These are phyloP conservation scores for Straminergon stramineum DNA, from an alignment of 225 moss, liverwort and hornwort species.

Conservation along the genomic window DNA sequence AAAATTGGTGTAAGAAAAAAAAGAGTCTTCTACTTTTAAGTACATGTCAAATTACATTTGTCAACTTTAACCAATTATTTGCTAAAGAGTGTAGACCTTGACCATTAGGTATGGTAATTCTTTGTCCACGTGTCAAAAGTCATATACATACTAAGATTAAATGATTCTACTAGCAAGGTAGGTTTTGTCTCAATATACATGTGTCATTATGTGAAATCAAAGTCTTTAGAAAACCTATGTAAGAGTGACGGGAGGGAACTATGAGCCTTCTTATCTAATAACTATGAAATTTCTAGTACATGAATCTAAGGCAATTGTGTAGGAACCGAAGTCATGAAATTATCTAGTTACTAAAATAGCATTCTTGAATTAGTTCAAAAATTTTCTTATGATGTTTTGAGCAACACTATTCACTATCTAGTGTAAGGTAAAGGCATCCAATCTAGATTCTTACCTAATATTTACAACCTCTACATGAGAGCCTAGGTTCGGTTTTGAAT, in stretches of 20 bases:
- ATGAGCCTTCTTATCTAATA: background rate
- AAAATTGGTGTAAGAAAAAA: background rate
- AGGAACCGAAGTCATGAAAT: too few relatives aligned
- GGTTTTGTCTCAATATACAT: background rate
- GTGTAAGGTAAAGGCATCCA: background rate
- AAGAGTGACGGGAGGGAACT: background rate
- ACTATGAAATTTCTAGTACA: background rate
- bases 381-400: background rate
- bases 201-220: background rate
- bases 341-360: too few relatives aligned
- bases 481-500: rapidly evolving
- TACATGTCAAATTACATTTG: background rate
- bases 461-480: background rate
- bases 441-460: background rate
- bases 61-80: background rate
- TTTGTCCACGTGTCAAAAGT: background rate
- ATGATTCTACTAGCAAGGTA: background rate
- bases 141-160: background rate
- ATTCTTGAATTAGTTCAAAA: background rate
- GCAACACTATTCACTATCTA: background rate
- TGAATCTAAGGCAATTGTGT: rapidly evolving
- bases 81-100: rapidly evolving
- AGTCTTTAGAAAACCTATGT: background rate
- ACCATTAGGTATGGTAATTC: rapidly evolving
- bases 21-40: background rate